Conservation (phyloP, 1,284 basidiomycete genomes). For the Trichosporon sp. region DNA sequence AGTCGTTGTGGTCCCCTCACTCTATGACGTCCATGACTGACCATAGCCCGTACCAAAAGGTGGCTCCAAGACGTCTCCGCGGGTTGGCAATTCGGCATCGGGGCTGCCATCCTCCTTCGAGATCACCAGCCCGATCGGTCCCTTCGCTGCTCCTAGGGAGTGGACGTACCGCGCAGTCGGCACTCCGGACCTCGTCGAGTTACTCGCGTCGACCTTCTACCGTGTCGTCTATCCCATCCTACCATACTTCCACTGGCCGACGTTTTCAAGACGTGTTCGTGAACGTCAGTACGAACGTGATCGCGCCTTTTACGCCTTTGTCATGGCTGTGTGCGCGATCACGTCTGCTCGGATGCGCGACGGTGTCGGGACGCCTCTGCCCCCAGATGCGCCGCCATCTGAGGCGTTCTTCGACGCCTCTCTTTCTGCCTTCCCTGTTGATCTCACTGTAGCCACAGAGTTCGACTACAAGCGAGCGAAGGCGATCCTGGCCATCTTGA, state of each 20-base stretch:
- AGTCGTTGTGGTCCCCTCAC: too few relatives aligned
- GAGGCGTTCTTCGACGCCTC: constrained; percentile 31
- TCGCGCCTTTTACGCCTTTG: constrained; percentile 31
- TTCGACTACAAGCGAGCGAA: constrained; percentile 68
- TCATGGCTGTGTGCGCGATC: constrained; percentile 41
- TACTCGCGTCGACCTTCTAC: constrained; percentile 29
- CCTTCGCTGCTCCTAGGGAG: not conserved
- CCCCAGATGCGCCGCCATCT: constrained; percentile 14
- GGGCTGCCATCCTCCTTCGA: not conserved
- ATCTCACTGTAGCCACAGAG: constrained; percentile 78
- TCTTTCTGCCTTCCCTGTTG: constrained; percentile 52
- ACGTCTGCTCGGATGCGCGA: constrained; percentile 39
- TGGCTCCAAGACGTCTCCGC: not conserved
- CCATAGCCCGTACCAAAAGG: constrained; percentile 8
- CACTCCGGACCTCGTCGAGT: constrained; percentile 26
- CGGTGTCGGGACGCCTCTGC: constrained; percentile 17
- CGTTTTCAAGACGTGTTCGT: constrained; percentile 27
- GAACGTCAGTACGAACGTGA: constrained; percentile 29
- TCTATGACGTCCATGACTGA: not conserved
- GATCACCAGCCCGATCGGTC: not conserved
- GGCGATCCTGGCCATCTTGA: constrained; percentile 45
- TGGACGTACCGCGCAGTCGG: constrained; percentile 36
- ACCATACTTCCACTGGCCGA: constrained; percentile 45
- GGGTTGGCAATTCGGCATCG: not conserved
- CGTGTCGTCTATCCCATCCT: constrained; percentile 38